Evolutionary conservation across 345 rosid genomes (phyloP).

Genomic region (Streptanthus diversifolius): DNA sequence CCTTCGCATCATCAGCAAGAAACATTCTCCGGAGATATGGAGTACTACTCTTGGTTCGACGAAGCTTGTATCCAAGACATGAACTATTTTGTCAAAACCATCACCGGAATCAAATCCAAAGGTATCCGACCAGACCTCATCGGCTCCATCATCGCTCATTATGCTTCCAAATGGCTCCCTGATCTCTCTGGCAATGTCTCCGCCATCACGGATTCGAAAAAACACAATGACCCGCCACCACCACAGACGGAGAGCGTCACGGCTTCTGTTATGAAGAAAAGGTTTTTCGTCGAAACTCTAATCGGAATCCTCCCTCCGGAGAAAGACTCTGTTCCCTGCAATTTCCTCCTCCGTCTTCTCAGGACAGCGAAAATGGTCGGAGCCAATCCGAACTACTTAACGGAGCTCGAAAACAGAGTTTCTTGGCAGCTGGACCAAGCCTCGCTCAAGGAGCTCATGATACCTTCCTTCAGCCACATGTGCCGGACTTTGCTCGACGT

Average conservation of each 20-base stretch:
- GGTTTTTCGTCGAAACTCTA: conserved; percentile 73
- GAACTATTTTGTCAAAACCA: conserved; percentile 83
- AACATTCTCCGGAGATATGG: conserved; percentile 25
- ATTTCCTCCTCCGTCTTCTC: conserved; percentile 80
- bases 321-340: conserved; percentile 73
- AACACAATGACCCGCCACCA: background rate
- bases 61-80: conserved; percentile 86
- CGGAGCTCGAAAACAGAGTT: conserved; percentile 73
- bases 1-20: conserved; percentile 19
- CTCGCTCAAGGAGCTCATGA: conserved; percentile 78
- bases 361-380: conserved; percentile 79
- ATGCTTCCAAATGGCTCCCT: conserved; percentile 90
- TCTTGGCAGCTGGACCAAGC: conserved; percentile 89
- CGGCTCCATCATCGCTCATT: conserved; percentile 83
- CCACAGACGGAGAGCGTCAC: conserved; percentile 49
- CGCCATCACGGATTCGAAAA: background rate
- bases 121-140: conserved; percentile 80
- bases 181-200: conserved; percentile 51
- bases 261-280: conserved; percentile 63
- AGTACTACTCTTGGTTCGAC: conserved; percentile 50
- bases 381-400: conserved; percentile 47
- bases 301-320: conserved; percentile 83
- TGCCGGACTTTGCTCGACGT: conserved; percentile 67
- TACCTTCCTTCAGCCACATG: conserved; percentile 85
- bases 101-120: conserved; percentile 71